Evolutionary conservation across 129 eudicot genomes (phyloP), one percentile per base, ranked within the genome.

Genomic region (Ambrosia artemisiifolia): DNA sequence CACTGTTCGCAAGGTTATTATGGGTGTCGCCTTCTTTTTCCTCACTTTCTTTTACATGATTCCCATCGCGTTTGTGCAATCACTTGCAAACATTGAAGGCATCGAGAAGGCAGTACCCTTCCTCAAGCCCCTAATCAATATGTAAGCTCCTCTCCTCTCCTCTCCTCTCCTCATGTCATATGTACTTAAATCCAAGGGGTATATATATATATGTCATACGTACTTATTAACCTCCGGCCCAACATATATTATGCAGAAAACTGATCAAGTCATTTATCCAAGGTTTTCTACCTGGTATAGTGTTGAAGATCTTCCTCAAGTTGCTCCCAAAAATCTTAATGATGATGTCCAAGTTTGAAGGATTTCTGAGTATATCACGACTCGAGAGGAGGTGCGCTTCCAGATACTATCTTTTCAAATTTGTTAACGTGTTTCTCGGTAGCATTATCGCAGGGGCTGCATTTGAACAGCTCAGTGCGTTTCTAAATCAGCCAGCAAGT

Each of bases 261-360:
- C 77, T 85, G 63, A 77, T 94, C 83, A 94, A 94, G 82, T 83
- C 96, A 53, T 78, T 94, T 49, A 86, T 94, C 69, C 87, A 85
- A 79, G 98, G 98, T 53, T 78, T 94, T 73, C 76, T 94, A 38
- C 93, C 98, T 30, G 98, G 98, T 34, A 87, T 94, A 32, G 95
- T 83, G 67, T 74, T 94, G 84, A 94, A 94, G 87, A 78, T 94
- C 69, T 94, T 94, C 83, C 93, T 94, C 54, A 82, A 84, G 3
- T 65, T 90, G 44, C 87, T 94, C 67, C 97, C 98, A 5, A 64
- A 83, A 47, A 81, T 94, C 77, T 76, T 94, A 75, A 94, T 94
- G 96, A 69, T 90, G 73, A 94, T 94, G 96, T 82, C 98, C 1
- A 94, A 94, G 70, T 80, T 94, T 65, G 98, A 94, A 85, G 98